These are phyloP conservation scores for Yamadazyma blattariae DNA, from an alignment of 1,139 yeast species.

Conservation along the genomic window DNA sequence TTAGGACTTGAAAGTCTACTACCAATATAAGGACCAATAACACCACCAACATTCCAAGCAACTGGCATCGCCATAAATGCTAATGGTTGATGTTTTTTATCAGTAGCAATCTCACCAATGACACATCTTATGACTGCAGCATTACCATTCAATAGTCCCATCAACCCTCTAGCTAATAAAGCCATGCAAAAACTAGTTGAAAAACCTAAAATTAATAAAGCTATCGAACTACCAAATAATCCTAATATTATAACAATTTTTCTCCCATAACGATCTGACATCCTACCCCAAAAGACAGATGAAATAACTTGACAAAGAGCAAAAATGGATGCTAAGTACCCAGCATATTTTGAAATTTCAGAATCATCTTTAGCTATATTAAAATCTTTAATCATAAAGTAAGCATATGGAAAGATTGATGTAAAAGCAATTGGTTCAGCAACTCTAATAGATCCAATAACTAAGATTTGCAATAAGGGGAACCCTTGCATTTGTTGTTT, in stretches of 20 bases:
- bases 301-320: constrained; percentile 54
- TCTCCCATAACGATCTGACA: constrained; percentile 53
- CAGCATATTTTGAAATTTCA: constrained; percentile 56
- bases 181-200: constrained; percentile 48
- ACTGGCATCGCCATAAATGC: constrained; percentile 4
- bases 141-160: constrained; percentile 59
- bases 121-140: constrained; percentile 57
- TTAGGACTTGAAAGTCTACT: constrained; percentile 3
- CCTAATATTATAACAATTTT: constrained; percentile 52
- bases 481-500: constrained; percentile 6
- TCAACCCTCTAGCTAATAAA: constrained; percentile 44
- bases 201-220: constrained; percentile 51
- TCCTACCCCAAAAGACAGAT: constrained; percentile 56
- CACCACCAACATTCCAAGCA: constrained; percentile 3
- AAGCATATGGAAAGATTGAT: constrained; percentile 59
- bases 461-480: neutral
- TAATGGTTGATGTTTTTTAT: constrained; percentile 2
- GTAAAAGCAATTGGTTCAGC: constrained; percentile 65
- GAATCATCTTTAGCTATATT: constrained; percentile 48
- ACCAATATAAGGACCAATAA: constrained; percentile 3
- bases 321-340: constrained; percentile 54
- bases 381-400: constrained; percentile 58
- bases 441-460: constrained; percentile 1
- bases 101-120: constrained; percentile 50
- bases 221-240: constrained; percentile 44